phyloP scores from a whole-genome alignment of 2,329 filamentous ascomycete genomes.

The Colletotrichum graminicola region DNA sequence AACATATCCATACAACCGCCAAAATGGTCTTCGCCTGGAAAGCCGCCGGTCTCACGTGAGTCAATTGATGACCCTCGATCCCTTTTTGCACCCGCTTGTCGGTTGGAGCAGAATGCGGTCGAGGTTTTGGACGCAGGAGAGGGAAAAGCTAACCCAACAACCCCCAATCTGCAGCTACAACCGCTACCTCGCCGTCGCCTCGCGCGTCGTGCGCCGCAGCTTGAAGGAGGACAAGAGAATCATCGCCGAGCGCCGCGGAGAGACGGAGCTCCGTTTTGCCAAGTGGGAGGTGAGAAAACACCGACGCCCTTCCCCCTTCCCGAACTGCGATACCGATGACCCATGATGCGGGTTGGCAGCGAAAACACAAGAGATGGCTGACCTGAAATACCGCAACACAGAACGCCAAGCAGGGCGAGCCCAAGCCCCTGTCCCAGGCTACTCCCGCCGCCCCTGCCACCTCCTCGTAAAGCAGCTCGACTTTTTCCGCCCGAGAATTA shows the following conservation, averaged over 20 bases:
- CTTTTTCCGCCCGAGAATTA: conserved; percentile 28
- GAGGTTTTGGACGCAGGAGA: conserved; percentile 10
- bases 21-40: conserved; percentile 99
- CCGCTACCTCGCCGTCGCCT: conserved; percentile 96
- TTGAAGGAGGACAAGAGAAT: conserved; percentile 96
- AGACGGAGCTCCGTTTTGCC: conserved; percentile 88
- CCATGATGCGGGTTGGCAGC: neutral
- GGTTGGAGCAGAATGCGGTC: neutral
- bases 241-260: conserved; percentile 87
- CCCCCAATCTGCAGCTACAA: conserved; percentile 81
- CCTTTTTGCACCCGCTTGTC: conserved; percentile 2
- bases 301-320: neutral
- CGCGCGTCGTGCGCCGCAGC: conserved; percentile 94
- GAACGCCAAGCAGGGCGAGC: conserved; percentile 96
- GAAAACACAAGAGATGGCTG: conserved; percentile 23
- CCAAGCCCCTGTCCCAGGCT: conserved; percentile 76
- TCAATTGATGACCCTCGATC: conserved; percentile 46
- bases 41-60: conserved; percentile 95
- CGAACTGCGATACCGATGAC: conserved; percentile 13
- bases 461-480: conserved; percentile 49
- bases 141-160: conserved; percentile 52
- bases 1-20: conserved; percentile 54
- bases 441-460: conserved; percentile 59
- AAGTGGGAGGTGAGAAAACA: conserved; percentile 88
- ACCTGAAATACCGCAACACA: conserved; percentile 60